These are phyloP conservation scores for Phytophthora ramorum DNA, from an alignment of 352 stramenopile species.

Conservation along the genomic window DNA sequence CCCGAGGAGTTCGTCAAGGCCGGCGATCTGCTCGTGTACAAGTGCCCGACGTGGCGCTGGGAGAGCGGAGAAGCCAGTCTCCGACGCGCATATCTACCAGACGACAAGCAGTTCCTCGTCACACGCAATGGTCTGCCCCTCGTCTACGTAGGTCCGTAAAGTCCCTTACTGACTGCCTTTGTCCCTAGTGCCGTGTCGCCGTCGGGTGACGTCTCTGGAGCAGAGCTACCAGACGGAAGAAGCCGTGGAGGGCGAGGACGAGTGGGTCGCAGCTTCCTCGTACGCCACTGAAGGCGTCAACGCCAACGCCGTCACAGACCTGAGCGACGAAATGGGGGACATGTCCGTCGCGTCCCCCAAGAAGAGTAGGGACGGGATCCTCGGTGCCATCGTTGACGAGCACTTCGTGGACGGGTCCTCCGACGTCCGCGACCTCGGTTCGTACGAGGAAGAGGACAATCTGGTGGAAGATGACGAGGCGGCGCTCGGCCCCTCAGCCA, in stretches of 20 bases:
- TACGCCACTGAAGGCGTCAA: slow-evolving; percentile 53
- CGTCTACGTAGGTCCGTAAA: background rate
- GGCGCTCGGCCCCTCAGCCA: slow-evolving; percentile 32
- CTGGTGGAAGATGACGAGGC: slow-evolving; percentile 77
- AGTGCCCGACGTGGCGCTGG: slow-evolving; percentile 97
- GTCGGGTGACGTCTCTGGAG: slow-evolving; percentile 80
- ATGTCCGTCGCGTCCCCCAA: slow-evolving; percentile 54
- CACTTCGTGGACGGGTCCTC: slow-evolving; percentile 49
- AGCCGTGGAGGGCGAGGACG: slow-evolving; percentile 83
- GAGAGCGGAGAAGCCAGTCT: slow-evolving; percentile 72
- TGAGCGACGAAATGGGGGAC: slow-evolving; percentile 65
- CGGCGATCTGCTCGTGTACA: slow-evolving; percentile 96
- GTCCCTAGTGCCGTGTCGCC: slow-evolving; percentile 83
- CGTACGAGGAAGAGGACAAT: slow-evolving; percentile 84
- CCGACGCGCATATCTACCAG: slow-evolving; percentile 73
- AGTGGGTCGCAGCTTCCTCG: slow-evolving; percentile 91
- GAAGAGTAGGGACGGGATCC: slow-evolving; percentile 37
- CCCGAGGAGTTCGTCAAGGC: slow-evolving; percentile 97
- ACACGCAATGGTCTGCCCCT: slow-evolving; percentile 64
- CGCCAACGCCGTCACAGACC: slow-evolving; percentile 41
- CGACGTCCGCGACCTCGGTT: slow-evolving; percentile 58
- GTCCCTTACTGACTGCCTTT: background rate
- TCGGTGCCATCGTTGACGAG: slow-evolving; percentile 78
- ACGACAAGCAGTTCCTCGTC: slow-evolving; percentile 90
- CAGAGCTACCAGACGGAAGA: slow-evolving; percentile 77